Base-by-base conservation (phyloP, 2,329 filamentous ascomycete species). In the Ophiosphaerella narmari region DNA sequence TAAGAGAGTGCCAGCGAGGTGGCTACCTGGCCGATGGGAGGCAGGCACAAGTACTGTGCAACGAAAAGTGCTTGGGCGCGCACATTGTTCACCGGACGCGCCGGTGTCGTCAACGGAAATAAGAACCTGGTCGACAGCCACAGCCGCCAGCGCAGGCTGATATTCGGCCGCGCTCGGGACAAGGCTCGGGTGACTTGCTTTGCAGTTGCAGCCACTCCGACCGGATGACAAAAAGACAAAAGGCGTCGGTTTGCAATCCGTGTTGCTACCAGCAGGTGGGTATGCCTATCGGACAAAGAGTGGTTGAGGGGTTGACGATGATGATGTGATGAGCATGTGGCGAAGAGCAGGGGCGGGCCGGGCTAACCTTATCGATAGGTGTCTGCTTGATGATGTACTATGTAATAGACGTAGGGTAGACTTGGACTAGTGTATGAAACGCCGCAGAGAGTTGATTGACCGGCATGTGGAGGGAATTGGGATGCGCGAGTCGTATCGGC, bases 121-220 rank as follows among this genome's bases (percentile, higher is more conserved):
- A 59, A 57, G 38, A 50, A 52, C 55, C 55, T 54, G 44, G 53
- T 43, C 9, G 14, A 18, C 48, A 59, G 59, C 59, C 59, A 62
- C 59, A 62, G 49, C 56, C 57, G 59, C 54, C 52, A 55, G 36
- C 49, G 43, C 53, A 47, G 44, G 39, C 24, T 43, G 45, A 52
- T 46, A 50, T 50, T 60, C 56, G 59, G 59, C 56, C 51, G 50
- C 46, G 39, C 50, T 55, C 59, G 54, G 52, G 46, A 44, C 43
- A 43, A 54, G 46, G 56, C 56, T 62, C 59, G 59, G 59, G 50
- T 48, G 56, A 62, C 51, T 59, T 62, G 54, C 59, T 59, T 29
- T 29, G 6, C 11, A 8, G 26, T 51, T 39, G 56, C 51, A 50
- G 50, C 45, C 33, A 29, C 46, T 50, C 48, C 46, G 47, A 42